A percentile compares a stretch with the other conserved stretches of the same genome.
Evolutionary conservation across 1,284 basidiomycete species (phyloP).

Genomic region (Cutaneotrichosporon spelunceum): DNA sequence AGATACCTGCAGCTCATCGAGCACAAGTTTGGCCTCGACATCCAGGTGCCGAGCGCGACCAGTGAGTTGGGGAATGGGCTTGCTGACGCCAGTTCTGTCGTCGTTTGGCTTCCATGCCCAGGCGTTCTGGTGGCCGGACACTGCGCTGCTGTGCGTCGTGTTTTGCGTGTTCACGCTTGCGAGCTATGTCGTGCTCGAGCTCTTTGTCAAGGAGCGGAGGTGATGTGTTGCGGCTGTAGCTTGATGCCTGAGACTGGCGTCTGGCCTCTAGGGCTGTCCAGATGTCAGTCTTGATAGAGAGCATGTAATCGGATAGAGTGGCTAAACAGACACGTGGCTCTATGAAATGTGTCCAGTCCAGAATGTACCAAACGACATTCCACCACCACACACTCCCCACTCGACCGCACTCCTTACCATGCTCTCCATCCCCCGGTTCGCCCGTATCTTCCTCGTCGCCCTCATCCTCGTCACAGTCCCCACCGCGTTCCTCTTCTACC

Average conservation of each 20-base stretch:
- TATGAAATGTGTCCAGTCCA: too few species aligned
- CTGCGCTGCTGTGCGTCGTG: constrained; percentile 74
- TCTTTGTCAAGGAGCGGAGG: constrained; percentile 85
- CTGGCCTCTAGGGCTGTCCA: too few species aligned
- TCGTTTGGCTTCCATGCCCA: constrained; percentile 81
- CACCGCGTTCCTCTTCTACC: constrained; percentile 41
- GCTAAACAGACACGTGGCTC: too few species aligned
- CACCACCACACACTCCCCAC: too few species aligned
- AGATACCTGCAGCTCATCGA: constrained; percentile 90
- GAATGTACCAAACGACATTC: too few species aligned
- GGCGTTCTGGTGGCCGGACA: constrained; percentile 96
- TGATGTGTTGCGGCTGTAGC: too few species aligned
- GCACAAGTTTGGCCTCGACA: constrained; percentile 86
- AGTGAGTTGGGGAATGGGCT: constrained; percentile 48
- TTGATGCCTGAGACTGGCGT: too few species aligned
- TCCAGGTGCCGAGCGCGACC: constrained; percentile 89
- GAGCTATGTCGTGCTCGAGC: constrained; percentile 76
- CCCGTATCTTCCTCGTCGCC: constrained; percentile 40
- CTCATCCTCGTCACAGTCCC: constrained; percentile 39
- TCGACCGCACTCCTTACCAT: constrained; percentile 17
- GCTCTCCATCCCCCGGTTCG: constrained; percentile 31
- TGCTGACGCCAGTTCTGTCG: constrained; percentile 59
- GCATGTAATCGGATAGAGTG: too few species aligned
- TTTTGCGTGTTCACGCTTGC: constrained; percentile 70
- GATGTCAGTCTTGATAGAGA: too few species aligned